Conservation (phyloP, 2,329 filamentous ascomycete species). For the Thielaviopsis punctulata region DNA sequence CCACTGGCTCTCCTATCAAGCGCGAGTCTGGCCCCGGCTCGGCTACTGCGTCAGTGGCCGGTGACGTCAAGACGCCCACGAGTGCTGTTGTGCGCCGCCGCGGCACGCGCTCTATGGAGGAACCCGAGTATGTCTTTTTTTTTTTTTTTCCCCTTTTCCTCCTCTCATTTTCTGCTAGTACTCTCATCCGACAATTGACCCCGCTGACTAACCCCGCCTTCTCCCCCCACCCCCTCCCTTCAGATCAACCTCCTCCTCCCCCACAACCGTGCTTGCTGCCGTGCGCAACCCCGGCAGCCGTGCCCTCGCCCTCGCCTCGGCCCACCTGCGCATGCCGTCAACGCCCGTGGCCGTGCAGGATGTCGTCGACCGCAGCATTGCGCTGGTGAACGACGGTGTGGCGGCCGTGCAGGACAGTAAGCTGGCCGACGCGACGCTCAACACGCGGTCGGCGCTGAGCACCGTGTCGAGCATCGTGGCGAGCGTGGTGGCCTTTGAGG, state of each 20-base stretch:
- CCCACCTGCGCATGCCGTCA: constrained; percentile 56
- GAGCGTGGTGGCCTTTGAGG: constrained; percentile 51
- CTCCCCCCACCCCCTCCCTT: not conserved
- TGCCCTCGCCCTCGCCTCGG: constrained; percentile 33
- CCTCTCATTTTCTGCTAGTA: not conserved
- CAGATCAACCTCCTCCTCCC: not conserved
- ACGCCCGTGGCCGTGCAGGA: constrained; percentile 64
- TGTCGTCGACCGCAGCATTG: constrained; percentile 54
- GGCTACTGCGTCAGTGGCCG: constrained; percentile 21
- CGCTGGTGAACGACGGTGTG: constrained; percentile 46
- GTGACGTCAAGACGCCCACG: constrained; percentile 22
- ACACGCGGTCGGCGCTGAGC: constrained; percentile 51
- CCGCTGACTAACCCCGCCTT: not conserved
- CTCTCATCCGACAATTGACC: not conserved
- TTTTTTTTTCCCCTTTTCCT: not conserved
- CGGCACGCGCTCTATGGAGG: constrained; percentile 27
- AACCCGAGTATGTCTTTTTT: constrained; percentile 22
- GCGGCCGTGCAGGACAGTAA: constrained; percentile 46
- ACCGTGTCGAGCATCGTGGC: constrained; percentile 57
- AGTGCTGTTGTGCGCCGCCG: constrained; percentile 23
- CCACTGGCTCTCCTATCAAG: constrained; percentile 44
- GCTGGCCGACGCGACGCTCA: constrained; percentile 47
- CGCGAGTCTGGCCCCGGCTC: constrained; percentile 26
- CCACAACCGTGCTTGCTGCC: constrained; percentile 1
- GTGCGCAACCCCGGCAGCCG: constrained; percentile 31